Percentiles rank a stretch among this genome's conserved stretches.
phyloP scores from a whole-genome alignment of 768 basidiomycete species.

The Cystobasidium onofrii region DNA sequence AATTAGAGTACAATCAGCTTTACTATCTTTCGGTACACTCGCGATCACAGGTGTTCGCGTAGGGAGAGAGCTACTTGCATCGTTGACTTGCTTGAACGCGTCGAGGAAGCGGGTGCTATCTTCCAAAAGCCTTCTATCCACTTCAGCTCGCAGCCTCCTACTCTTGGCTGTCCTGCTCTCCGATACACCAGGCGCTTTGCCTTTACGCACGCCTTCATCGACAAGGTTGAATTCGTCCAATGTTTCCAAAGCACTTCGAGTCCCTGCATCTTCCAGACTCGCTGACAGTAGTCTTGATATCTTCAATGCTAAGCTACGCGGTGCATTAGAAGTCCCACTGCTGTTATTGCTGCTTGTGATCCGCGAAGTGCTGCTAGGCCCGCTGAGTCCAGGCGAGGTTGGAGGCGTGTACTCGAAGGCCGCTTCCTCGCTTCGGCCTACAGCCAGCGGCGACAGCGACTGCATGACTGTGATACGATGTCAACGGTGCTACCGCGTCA shows the following conservation, averaged over 20 bases:
- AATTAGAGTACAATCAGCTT: neutral
- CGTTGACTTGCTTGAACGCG: constrained; percentile 79
- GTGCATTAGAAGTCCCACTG: constrained; percentile 3
- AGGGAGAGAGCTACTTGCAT: constrained; percentile 56
- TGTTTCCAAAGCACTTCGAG: constrained; percentile 38
- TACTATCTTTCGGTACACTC: neutral
- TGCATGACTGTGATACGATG: neutral
- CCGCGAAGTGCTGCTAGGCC: neutral
- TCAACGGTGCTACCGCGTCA: neutral
- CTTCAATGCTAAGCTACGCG: constrained; percentile 32
- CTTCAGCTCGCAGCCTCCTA: constrained; percentile 70
- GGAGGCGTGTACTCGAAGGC: neutral
- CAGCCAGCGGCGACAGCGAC: neutral
- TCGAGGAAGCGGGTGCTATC: constrained; percentile 74
- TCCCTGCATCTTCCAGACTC: constrained; percentile 38
- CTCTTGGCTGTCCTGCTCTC: constrained; percentile 50
- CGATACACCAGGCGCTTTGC: neutral
- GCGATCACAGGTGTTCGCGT: neutral
- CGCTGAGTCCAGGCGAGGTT: neutral
- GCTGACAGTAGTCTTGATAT: constrained; percentile 38
- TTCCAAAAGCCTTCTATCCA: constrained; percentile 71
- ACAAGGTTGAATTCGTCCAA: constrained; percentile 33
- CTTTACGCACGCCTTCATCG: neutral
- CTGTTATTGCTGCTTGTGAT: neutral
- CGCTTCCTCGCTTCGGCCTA: neutral